Conservation (phyloP, 2,329 filamentous ascomycete genomes). For the Botryotinia globosa region DNA sequence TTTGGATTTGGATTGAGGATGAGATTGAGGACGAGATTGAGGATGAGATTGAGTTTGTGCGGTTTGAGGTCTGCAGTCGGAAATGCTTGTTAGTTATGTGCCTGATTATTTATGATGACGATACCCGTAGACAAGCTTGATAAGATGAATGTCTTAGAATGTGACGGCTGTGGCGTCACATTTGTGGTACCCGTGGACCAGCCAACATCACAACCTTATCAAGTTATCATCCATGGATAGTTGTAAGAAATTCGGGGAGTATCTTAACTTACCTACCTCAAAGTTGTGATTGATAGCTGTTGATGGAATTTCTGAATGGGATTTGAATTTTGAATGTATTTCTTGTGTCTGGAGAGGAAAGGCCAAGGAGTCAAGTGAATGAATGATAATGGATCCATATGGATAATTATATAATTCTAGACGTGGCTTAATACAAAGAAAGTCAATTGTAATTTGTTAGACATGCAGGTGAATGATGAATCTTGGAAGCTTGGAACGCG, state of each 20-base stretch:
- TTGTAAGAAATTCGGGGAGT: not conserved
- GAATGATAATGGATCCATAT: constrained; percentile 17
- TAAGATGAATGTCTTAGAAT: not conserved
- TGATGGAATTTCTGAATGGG: not conserved
- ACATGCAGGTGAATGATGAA: too few relatives aligned
- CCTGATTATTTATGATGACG: not conserved
- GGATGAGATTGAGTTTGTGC: not conserved
- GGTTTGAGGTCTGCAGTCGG: not conserved
- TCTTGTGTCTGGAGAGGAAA: not conserved
- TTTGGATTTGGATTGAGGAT: not conserved
- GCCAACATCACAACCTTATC: not conserved
- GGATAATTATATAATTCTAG: constrained; percentile 13
- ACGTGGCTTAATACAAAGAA: constrained; percentile 15
- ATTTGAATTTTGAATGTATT: not conserved
- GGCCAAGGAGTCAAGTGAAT: constrained; percentile 4
- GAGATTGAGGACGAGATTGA: not conserved
- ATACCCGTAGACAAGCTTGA: not conserved
- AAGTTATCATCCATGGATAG: too few relatives aligned
- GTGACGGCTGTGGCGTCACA: not conserved
- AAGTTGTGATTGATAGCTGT: not conserved
- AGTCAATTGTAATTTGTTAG: not conserved
- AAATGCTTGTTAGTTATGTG: not conserved
- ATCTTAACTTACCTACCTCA: constrained; percentile 9
- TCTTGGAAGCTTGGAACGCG: constrained; percentile 20
- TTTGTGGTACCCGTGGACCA: not conserved